Base-by-base conservation (phyloP, 2,329 filamentous ascomycete genomes). In the Colletotrichum noveboracense region DNA sequence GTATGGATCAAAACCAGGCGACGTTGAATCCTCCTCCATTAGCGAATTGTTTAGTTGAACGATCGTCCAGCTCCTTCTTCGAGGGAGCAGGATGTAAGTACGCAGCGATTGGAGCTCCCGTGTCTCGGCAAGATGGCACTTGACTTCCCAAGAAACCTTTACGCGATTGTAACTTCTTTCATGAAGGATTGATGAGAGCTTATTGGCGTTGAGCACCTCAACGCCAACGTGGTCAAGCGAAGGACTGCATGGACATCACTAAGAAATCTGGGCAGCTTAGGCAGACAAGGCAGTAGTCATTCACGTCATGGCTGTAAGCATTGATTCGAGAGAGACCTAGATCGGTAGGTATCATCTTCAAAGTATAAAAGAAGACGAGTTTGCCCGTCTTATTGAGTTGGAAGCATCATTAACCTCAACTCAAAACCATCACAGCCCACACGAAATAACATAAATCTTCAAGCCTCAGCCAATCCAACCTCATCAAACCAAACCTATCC, bases 281-380 rank as follows among this genome's bases (percentile, higher is more conserved):
- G 38, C 38, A 43, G 38, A 43, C 16, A n/a, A 43, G 38, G 8
- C 38, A 18, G 38, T 6, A 3, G 10, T 10, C 18, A 6, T 10
- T 43, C 38, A n/a, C 18, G 16, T 10, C 38, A 43, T 43, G 8
- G 8, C 16, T 9, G 36, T 18, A 10, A 1, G 36, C 36, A 43
- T n/a, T 43, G 18, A 18, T n/a, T n/a, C 16, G 1, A 3, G 16
- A 10, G 18, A n/a, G 0, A 43, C 18, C 3, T 10, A 2, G 6
- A 43, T 3, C 5, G 16, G 38, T 43, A 43, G 38, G 16, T n/a
- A 43, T 10, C 5, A 43, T 43, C 38, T 43, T n/a, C 16, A 1
- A 43, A 3, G 36, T 43, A 43, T 43, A 43, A 43, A 43, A 43
- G 38, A 5, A 10, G 38, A 43, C 38, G 38, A 43, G 3, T 2